Evolutionary conservation across 192 early-diverging fungal species (phyloP), one percentile per base, ranked within the genome.

Genomic region (Coemansia sp.): DNA sequence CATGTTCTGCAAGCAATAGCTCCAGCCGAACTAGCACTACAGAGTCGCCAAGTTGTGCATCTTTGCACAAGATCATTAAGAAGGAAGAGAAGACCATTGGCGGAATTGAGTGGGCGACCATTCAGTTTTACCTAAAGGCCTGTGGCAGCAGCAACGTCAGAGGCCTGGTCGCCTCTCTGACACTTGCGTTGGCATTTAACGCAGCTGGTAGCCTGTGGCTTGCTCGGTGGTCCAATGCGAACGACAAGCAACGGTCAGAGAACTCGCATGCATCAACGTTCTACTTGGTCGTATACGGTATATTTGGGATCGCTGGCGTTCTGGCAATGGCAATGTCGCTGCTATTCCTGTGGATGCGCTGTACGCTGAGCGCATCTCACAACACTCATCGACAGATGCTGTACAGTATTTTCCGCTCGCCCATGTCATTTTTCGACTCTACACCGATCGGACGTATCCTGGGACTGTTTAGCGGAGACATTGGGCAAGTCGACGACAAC

Each of bases 301-400:
- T 98, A n/a, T 73, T 85, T 73, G 95, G 94, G 8, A 78, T 73
- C 1, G 78, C 95, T 11, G 97, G 95, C 6, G 69, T 95, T 29
- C 64, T 89, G 2, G 93, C 89, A 53, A 85, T 91, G 11, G 55
- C 90, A 12, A 84, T 90, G 71, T 86, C 91, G 74, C 87, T 89
- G 12, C 79, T 97, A 47, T 82, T 93, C 64, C 89, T 94, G 33
- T 97, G 94, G 91, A 89, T 95, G 16, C 85, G 78, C 24, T 97
- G 95, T 72, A 93, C 90, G 38, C 92, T 98, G 73, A 85, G 89
- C 2, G 84, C 79, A 0, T 86, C 84, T 38, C 50, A 55, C 3
- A 76, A 67, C 1, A 77, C 95, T 7, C 96, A 98, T 79, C 78
- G 87, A 10, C 83, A 81, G 36, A 88, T 94, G 43, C 74, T 95